Conservation (phyloP, 352 stramenopile genomes). For the Globisporangium emineosum region DNA sequence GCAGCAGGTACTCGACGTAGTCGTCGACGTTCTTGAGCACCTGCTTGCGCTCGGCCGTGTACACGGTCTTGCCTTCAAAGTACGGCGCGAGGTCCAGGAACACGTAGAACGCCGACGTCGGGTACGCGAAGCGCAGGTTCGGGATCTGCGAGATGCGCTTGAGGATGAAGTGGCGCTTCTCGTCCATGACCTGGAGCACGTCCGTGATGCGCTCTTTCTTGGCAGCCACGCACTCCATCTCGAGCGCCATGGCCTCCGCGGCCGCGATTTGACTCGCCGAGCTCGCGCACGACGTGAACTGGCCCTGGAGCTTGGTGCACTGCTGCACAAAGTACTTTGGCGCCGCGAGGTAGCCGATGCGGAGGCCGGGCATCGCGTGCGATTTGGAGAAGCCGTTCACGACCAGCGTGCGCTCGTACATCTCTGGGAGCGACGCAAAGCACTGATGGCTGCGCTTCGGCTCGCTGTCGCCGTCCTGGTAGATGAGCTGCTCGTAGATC, state of each 20-base stretch:
- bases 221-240: slow-evolving; percentile 59
- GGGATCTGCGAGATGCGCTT: slow-evolving; percentile 81
- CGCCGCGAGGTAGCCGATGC: slow-evolving; percentile 91
- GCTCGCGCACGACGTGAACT: slow-evolving; percentile 94
- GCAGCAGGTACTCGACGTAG: slow-evolving; percentile 92
- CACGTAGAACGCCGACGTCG: slow-evolving; percentile 95
- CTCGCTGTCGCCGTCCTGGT: slow-evolving; percentile 54
- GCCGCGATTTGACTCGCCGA: slow-evolving; percentile 91
- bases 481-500: slow-evolving; percentile 96
- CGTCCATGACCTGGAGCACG: slow-evolving; percentile 52
- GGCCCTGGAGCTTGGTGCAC: slow-evolving; percentile 91
- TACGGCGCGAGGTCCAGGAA: slow-evolving; percentile 89
- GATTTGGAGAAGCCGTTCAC: slow-evolving; percentile 98
- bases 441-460: slow-evolving; percentile 57
- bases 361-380: slow-evolving; percentile 95
- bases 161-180: slow-evolving; percentile 92
- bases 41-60: slow-evolving; percentile 24
- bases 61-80: slow-evolving; percentile 60
- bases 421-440: slow-evolving; percentile 69
- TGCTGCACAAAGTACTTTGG: slow-evolving; percentile 82
- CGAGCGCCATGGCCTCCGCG: slow-evolving; percentile 85
- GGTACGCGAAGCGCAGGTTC: slow-evolving; percentile 78
- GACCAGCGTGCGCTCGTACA: slow-evolving; percentile 91
- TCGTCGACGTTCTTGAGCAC: slow-evolving; percentile 46
- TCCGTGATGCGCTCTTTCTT: slow-evolving; percentile 51